Evolutionary conservation across 257 asterid species (phyloP), one percentile per base, ranked within the genome.

Genomic region (Solanum neorickii): DNA sequence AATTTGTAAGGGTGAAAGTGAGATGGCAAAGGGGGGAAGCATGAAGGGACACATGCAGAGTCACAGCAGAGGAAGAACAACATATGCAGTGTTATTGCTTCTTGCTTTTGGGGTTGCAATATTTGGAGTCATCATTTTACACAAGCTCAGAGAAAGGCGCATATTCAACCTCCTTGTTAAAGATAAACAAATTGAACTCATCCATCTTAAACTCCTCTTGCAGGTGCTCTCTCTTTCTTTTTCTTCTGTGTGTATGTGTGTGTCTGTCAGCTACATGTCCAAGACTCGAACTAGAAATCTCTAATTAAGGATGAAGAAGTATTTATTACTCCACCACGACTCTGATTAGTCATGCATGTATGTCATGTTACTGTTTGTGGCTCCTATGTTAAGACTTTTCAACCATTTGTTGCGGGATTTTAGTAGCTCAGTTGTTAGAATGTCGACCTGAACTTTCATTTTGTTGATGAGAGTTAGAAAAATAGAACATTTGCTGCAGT

Each of bases 81-180:
- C 88, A 82, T 92, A 89, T 65, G 90, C 89, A 25, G 87, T 88
- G 88, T 82, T 94, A 83, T 83, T 94, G 70, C 39, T 93, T 86
- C 78, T 92, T 76, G 93, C 94, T 27, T 91, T 93, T 86, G 95
- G 94, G 16, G 92, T 90, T 75, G 95, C 92, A 6, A 35, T 93
- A 3, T 41, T 93, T 56, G 98, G 95, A 1, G 83, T 92, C 2
- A 89, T 93, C 91, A 91, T 92, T 18, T 76, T 92, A 29, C 95
- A 95, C 75, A 91, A 90, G 90, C 90, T 92, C 21, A 94, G 90
- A 75, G 94, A 92, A n/a, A 92, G 89, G 39, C 92, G 92, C 59
- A 76, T 90, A 84, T 88, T 92, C 91, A 86, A 86, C 87, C 92
- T 91, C 77, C 59, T 92, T 2, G 87, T 91, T 88, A 91, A 90